These are phyloP conservation scores for Leishmania braziliensis DNA, from an alignment of 208 protist species.

Conservation along the genomic window DNA sequence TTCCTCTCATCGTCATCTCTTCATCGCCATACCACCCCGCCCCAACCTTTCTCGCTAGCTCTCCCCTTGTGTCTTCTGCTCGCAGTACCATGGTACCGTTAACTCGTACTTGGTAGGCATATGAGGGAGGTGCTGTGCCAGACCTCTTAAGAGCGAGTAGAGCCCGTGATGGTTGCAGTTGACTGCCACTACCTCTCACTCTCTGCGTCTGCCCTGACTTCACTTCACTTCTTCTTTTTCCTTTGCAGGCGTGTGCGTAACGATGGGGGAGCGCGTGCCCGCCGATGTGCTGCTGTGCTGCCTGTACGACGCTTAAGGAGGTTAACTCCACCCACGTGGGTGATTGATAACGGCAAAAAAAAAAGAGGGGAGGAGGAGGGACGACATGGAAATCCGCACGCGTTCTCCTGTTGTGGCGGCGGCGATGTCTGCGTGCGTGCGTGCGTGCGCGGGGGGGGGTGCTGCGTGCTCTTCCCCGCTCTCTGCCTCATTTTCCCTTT, in stretches of 20 bases:
- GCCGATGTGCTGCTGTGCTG: not conserved
- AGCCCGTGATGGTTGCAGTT: not conserved
- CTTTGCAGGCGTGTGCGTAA: not conserved
- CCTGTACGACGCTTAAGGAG: not conserved
- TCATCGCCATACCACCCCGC: not conserved
- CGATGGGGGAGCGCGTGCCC: not conserved
- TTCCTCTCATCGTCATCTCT: not conserved
- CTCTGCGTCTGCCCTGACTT: not conserved
- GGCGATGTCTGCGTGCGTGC: not conserved
- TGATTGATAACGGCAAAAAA: not conserved
- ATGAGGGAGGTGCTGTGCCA: not conserved
- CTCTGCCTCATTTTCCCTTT: not conserved
- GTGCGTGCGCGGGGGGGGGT: not conserved
- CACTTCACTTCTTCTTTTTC: not conserved
- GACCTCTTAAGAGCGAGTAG: not conserved
- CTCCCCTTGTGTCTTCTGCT: not conserved
- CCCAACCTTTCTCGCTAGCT: not conserved
- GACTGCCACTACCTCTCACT: conserved; percentile 4
- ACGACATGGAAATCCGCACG: not conserved
- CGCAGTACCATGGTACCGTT: not conserved
- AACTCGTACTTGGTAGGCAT: not conserved
- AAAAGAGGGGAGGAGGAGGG: not conserved
- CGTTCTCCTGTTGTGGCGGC: not conserved
- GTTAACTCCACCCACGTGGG: not conserved
- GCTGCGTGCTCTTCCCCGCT: too few species aligned